Evolutionary conservation across 2,329 filamentous ascomycete genomes (phyloP).

Genomic region (Scytalidium sp.): DNA sequence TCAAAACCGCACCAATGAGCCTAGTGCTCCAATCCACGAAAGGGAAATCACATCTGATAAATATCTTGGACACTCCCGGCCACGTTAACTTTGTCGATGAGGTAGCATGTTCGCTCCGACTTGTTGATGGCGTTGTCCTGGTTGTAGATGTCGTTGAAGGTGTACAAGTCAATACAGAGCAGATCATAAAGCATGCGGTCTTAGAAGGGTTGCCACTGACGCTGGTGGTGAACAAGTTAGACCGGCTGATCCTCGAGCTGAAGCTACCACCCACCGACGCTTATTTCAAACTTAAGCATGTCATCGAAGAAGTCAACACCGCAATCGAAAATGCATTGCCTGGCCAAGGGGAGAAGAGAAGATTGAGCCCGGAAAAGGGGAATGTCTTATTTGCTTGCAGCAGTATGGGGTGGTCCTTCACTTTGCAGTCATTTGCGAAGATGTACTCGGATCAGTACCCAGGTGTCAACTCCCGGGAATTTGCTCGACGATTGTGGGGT

Average conservation of each 20-base stretch:
- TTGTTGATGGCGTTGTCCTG: constrained; percentile 89
- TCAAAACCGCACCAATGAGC: constrained; percentile 94
- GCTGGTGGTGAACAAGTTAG: constrained; percentile 95
- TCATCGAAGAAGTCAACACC: constrained; percentile 98
- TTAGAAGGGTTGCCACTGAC: constrained; percentile 86
- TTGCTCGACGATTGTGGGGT: constrained; percentile 85
- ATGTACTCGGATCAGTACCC: constrained; percentile 90
- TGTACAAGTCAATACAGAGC: constrained; percentile 97
- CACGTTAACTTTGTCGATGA: constrained; percentile 99
- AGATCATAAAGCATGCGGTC: constrained; percentile 94
- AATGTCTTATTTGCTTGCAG: constrained; percentile 97
- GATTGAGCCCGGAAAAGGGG: constrained; percentile 91
- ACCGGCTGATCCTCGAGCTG: constrained; percentile 88
- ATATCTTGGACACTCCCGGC: constrained; percentile 92
- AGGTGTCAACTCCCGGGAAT: constrained; percentile 77
- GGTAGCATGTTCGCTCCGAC: constrained; percentile 79
- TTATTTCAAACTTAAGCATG: constrained; percentile 98
- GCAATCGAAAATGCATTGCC: constrained; percentile 86
- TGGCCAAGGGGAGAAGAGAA: constrained; percentile 71
- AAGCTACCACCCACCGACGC: constrained; percentile 93
- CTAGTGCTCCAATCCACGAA: constrained; percentile 83
- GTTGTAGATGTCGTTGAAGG: constrained; percentile 97
- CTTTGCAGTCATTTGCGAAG: constrained; percentile 86
- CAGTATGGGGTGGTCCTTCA: constrained; percentile 96
- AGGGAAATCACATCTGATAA: constrained; percentile 92